Base-by-base conservation (phyloP, 768 basidiomycete species). In the Lactarius hatsudake region DNA sequence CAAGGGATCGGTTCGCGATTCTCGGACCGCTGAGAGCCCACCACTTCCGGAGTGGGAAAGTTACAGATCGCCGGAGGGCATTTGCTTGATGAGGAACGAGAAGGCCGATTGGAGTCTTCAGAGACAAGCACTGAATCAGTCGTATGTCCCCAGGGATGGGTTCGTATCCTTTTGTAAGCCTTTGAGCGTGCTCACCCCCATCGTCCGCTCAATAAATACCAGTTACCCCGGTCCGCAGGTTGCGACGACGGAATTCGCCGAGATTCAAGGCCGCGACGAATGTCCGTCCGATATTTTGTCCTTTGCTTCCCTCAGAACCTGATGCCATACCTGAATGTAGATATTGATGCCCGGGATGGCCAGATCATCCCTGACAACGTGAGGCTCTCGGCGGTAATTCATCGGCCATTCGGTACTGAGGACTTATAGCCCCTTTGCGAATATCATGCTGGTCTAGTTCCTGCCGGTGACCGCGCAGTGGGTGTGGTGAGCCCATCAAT, bases 121-220 rank as follows among this genome's bases (percentile, higher is more conserved):
- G 62, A 2, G 59, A 59, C 3, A 17, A 15, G 1, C 40, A 42
- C 40, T 42, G 40, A 15, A 42, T 42, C 40, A 17, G 40, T 42
- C 40, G 17, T 15, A 15, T 42, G 17, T 42, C 40, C 40, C 40
- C 40, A 18, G 17, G 40, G 72, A 73, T 56, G 38, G 20, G 2
- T 68, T 72, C 15, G 62, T 73, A 8, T 63, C 69, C n/a, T 62
- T 62, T 20, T 73, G 72, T 69, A 42, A n/a, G 68, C 51, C 38
- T 15, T 15, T 23, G 13, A 17, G 10, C 36, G 6, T 54, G 0
- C 18, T 17, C 23, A 45, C 36, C 20, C 36, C 48, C 32, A 28
- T 53, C 17, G 6, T 59, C 0, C 54, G 40, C 15, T 60, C 9
- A 38, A 7, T 42, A 66, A 64, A 59, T 42, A 54, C 60, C 0